Percentiles rank a stretch among this genome's conserved stretches.
Conservation (phyloP, 495 filamentous ascomycete species). For the Talaromyces adpressus region DNA sequence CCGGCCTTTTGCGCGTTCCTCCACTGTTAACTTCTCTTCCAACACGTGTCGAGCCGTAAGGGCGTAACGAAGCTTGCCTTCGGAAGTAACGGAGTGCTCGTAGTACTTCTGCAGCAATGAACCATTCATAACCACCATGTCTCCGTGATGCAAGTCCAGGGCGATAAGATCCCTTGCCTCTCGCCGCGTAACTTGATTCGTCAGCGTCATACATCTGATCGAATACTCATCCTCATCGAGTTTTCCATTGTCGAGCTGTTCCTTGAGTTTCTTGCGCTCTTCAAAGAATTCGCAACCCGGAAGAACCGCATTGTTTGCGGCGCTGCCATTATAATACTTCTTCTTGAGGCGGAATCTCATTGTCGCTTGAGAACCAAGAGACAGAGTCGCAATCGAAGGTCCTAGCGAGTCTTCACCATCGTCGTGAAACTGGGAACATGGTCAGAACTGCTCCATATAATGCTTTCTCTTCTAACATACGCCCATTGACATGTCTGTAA, state of each 20-base stretch:
- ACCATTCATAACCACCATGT: conserved; percentile 80
- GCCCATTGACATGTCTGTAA: conserved; percentile 59
- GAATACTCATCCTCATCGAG: conserved; percentile 18
- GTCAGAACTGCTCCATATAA: conserved; percentile 16
- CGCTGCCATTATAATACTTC: conserved; percentile 37
- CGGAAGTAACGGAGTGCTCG: conserved; percentile 59
- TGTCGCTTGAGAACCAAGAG: conserved; percentile 57
- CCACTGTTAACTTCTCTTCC: conserved; percentile 14
- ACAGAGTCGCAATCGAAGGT: conserved; percentile 68
- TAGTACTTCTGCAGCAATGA: conserved; percentile 61
- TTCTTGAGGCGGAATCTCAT: conserved; percentile 70
- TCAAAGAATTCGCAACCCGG: conserved; percentile 30
- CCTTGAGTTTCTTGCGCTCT: conserved; percentile 30
- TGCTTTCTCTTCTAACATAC: conserved; percentile 35
- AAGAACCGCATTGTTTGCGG: conserved; percentile 21
- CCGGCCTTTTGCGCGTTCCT: conserved; percentile 20
- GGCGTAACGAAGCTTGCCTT: conserved; percentile 58
- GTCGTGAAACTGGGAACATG: conserved; percentile 64
- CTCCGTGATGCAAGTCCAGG: conserved; percentile 62
- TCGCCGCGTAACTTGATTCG: conserved; percentile 9
- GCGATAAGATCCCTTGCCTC: conserved; percentile 19
- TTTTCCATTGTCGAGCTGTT: conserved; percentile 15
- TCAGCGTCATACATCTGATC: conserved; percentile 8
- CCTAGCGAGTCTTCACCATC: conserved; percentile 75
- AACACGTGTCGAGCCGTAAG: conserved; percentile 38